Evolutionary conservation across 768 basidiomycete species (phyloP), one percentile per base, ranked within the genome.

Genomic region (Russula emetica): DNA sequence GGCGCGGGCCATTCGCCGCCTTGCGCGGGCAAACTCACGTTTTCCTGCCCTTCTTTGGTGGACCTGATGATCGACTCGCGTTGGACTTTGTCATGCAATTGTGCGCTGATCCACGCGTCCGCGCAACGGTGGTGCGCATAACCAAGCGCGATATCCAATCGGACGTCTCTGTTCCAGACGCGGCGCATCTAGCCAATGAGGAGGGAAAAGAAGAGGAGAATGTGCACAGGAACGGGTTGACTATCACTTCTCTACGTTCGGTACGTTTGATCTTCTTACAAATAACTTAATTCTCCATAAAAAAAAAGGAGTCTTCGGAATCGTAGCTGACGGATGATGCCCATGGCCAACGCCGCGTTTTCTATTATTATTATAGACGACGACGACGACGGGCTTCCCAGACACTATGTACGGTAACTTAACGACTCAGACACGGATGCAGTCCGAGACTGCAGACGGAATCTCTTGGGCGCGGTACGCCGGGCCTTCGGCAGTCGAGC

Each of bases 11-110:
- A 58, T 76, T 60, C 18, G 45, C 78, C 58, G 69, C 11, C 13
- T 2, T 75, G 56, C 69, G 74, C 9, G 69, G 70, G 0, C 81
- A 85, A 70, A 60, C 63, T 1, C 90, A 92, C 71, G 68, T 98
- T 16, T 90, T 93, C 75, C 70, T 97, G 14, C 90, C 93, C 0
- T 98, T 98, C 82, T 90, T 93, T 72, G 96, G 96, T 26, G 96
- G 96, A 0, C 89, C 93, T 0, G 96, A 98, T 73, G 95, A 97
- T 72, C 81, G 96, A 3, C 79, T 94, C 20, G 92, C 93, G 0
- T 76, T 98, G 40, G 85, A 89, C 34, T 85, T 98, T 68, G 88
- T 91, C 26, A 82, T 88, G 16, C 94, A 95, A 74, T 76, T 97
- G 32, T 95, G 91, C 72, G 77, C 81, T 62, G 88, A 87, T 67